These are phyloP conservation scores for Achaetomiella virescens DNA, from an alignment of 495 filamentous ascomycete species.

Conservation along the genomic window DNA sequence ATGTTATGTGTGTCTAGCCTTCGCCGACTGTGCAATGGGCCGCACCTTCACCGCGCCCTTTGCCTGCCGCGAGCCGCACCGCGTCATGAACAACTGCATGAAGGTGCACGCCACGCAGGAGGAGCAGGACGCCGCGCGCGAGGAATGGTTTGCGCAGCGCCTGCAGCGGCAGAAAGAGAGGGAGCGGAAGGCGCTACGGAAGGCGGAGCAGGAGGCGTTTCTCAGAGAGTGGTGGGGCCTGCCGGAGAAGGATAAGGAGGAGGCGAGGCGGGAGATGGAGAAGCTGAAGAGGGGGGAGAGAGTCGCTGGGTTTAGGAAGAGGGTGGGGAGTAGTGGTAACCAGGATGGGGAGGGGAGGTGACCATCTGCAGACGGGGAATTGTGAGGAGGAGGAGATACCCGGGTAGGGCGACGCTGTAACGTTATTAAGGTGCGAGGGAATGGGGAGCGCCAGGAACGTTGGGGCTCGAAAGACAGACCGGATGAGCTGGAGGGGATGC, in stretches of 20 bases:
- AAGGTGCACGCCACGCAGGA: conserved; percentile 70
- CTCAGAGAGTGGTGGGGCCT: conserved; percentile 56
- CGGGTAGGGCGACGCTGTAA: too few relatives aligned
- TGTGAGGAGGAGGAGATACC: background rate
- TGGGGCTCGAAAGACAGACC: too few relatives aligned
- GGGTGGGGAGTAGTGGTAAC: conserved; percentile 9
- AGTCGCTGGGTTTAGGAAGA: conserved; percentile 30
- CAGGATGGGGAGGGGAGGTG: background rate
- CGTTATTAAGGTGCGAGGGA: background rate
- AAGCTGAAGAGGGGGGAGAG: conserved; percentile 34
- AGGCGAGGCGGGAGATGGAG: conserved; percentile 32
- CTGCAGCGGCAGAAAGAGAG: conserved; percentile 58
- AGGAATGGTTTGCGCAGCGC: conserved; percentile 82
- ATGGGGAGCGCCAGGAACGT: background rate
- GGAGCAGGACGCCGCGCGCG: conserved; percentile 80
- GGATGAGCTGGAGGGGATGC: too few relatives aligned
- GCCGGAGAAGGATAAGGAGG: conserved; percentile 43
- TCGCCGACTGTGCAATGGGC: conserved; percentile 80
- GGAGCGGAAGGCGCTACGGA: conserved; percentile 52
- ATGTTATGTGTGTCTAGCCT: too few relatives aligned
- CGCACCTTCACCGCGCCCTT: conserved; percentile 82
- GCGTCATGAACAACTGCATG: conserved; percentile 93
- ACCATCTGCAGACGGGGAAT: background rate
- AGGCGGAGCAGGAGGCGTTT: conserved; percentile 51
- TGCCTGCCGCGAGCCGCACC: conserved; percentile 69